These are phyloP conservation scores for Acanthamoeba triangularis DNA, from an alignment of 208 protist species.

Conservation along the genomic window DNA sequence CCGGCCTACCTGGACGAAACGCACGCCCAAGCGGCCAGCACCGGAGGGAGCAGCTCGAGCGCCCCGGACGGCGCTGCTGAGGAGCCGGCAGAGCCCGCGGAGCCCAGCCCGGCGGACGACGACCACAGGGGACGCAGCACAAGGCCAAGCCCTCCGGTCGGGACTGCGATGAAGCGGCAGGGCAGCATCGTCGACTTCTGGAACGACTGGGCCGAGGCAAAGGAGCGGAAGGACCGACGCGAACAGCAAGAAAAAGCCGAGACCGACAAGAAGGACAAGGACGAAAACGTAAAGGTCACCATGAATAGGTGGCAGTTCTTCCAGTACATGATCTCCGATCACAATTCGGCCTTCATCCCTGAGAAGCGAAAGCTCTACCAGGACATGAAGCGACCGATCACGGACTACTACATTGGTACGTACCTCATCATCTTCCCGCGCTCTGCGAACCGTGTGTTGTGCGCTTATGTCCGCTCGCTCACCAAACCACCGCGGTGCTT, in stretches of 20 bases:
- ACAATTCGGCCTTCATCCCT: slow-evolving; percentile 75
- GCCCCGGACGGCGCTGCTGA: background rate
- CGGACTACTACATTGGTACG: slow-evolving; percentile 78
- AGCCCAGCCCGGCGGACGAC: background rate
- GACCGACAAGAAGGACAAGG: background rate
- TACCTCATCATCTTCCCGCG: slow-evolving; percentile 95
- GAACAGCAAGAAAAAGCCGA: background rate
- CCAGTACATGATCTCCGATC: slow-evolving; percentile 75
- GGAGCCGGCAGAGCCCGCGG: background rate
- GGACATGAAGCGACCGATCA: slow-evolving; percentile 71
- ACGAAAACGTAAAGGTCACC: background rate
- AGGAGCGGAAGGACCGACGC: background rate
- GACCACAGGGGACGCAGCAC: background rate
- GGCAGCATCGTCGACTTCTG: slow-evolving; percentile 53
- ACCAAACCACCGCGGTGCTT: slow-evolving; percentile 94
- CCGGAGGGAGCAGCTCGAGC: background rate
- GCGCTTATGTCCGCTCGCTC: slow-evolving; percentile 88
- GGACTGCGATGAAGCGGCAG: background rate
- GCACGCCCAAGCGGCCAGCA: background rate
- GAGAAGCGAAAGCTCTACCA: slow-evolving; percentile 81
- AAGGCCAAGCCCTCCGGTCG: background rate
- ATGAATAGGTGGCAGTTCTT: slow-evolving; percentile 63
- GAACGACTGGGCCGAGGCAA: slow-evolving; percentile 28
- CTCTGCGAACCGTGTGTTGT: background rate
- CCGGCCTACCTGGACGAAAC: background rate